Percentiles rank a stretch among this genome's conserved stretches.
Conservation (phyloP, 345 rosid species). For the Balakata baccata region DNA sequence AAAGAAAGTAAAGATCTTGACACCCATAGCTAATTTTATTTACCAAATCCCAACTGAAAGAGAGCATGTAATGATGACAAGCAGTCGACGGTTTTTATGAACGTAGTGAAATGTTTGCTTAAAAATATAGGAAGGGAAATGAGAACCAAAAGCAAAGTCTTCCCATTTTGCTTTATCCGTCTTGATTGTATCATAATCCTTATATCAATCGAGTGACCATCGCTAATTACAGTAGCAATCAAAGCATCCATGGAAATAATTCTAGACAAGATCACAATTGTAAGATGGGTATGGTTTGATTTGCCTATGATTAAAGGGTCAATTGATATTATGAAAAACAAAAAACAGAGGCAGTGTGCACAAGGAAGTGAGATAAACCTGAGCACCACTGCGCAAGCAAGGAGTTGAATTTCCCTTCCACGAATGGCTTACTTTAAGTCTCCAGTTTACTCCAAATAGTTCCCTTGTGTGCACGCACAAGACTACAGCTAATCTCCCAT, state of each 20-base stretch:
- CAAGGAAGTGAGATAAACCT: background rate
- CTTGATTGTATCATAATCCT: background rate
- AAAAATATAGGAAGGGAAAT: constrained; percentile 15
- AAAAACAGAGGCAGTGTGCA: background rate
- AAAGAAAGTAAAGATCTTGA: constrained; percentile 14
- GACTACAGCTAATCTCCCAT: background rate
- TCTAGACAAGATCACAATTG: background rate
- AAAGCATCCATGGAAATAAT: background rate
- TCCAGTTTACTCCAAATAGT: constrained; percentile 15
- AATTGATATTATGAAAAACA: background rate
- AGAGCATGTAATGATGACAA: background rate
- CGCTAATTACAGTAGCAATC: background rate
- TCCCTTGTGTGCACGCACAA: constrained; percentile 13
- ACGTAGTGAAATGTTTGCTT: constrained; percentile 21
- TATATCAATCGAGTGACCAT: background rate
- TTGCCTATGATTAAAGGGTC: background rate
- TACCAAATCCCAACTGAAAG: background rate
- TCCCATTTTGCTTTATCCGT: background rate
- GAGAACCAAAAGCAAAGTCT: constrained; percentile 23
- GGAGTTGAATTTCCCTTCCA: constrained; percentile 16
- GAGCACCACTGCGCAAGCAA: constrained; percentile 13
- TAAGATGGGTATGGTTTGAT: background rate
- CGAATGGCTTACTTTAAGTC: constrained; percentile 13
- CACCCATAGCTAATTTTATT: constrained; percentile 17
- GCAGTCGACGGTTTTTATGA: constrained; percentile 10